These are phyloP conservation scores for Flaveria linearis DNA, from an alignment of 129 eudicot species.

Conservation along the genomic window DNA sequence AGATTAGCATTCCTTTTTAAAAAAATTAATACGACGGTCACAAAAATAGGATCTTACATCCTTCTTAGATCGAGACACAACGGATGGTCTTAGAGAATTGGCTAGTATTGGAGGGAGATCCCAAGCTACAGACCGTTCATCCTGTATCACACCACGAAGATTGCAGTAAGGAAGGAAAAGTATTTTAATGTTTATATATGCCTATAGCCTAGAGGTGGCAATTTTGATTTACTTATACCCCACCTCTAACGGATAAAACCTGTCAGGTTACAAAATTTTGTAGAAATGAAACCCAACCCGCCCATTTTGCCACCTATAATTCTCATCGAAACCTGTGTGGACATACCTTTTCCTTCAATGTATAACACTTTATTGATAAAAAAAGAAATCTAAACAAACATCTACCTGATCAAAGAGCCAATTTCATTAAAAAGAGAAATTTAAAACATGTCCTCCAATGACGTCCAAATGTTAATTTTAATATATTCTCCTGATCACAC, in stretches of 20 bases:
- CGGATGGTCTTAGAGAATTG: slow-evolving; percentile 58
- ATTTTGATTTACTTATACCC: not conserved
- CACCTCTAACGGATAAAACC: not conserved
- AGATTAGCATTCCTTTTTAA: slow-evolving; percentile 15
- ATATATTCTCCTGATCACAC: slow-evolving; percentile 3
- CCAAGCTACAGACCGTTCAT: slow-evolving; percentile 54
- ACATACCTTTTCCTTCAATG: no score
- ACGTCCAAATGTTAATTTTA: slow-evolving; percentile 19
- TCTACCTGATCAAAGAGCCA: no score
- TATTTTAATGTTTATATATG: not conserved
- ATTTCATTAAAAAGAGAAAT: not conserved
- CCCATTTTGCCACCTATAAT: no score
- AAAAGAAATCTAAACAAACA: no score
- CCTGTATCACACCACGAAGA: slow-evolving; percentile 42
- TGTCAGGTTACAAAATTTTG: no score
- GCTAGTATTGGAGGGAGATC: slow-evolving; percentile 58
- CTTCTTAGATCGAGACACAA: slow-evolving; percentile 67
- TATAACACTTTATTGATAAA: no score
- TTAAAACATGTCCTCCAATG: not conserved
- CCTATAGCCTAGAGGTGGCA: not conserved
- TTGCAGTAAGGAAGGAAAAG: slow-evolving; percentile 26
- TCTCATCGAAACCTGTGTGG: no score
- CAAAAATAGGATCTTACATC: slow-evolving; percentile 52
- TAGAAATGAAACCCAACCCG: no score
- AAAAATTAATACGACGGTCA: not conserved